Base-by-base conservation (phyloP, 345 rosid genomes). In the Durio zibethinus region DNA sequence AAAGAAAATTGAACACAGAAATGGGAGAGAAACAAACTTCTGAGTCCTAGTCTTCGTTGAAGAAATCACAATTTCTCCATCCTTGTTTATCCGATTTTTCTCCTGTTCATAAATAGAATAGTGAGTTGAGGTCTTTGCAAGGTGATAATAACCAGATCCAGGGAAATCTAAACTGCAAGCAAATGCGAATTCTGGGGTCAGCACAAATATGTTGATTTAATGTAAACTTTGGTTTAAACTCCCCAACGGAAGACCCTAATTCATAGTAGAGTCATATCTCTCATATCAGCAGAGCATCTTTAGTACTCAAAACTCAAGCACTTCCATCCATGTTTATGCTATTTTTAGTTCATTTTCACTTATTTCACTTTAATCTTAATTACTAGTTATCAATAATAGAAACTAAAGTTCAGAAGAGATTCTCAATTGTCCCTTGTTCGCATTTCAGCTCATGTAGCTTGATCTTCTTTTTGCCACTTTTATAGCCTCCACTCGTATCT, bases 11-110 rank as follows among this genome's bases (percentile, higher is more conserved):
- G 16, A 45, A 73, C 15, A 25, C 45, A 67, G 29, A 57, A 70
- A 66, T 54, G 64, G 43, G 40, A 62, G 10, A 82, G 80, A 81
- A 52, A 81, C 79, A 84, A 59, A 92, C 95, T 90, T 97, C 78
- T 92, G 98, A 20, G 98, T 97, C 82, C 98, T 89, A 48, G 98
- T 90, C 87, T 86, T 97, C 48, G 97, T 94, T 31, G 99, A 97
- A 72, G 98, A 91, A 79, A 97, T 84, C 84, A 97, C 99, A 52
- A 97, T 86, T 79, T 97, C 97, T 29, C 98, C 97, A n/a, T 97
- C 98, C 85, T 88, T 91, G 89, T 97, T 94, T 75, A 97, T 94
- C 68, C 98, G 84, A 79, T 94, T 97, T 89, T 94, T 97, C 85
- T 97, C 98, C 97, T 97, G 87, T 21, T 47, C 62, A 63, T 76